These are phyloP conservation scores for Elsinoe australis DNA, from an alignment of 2,329 filamentous ascomycete genomes.

Conservation along the genomic window DNA sequence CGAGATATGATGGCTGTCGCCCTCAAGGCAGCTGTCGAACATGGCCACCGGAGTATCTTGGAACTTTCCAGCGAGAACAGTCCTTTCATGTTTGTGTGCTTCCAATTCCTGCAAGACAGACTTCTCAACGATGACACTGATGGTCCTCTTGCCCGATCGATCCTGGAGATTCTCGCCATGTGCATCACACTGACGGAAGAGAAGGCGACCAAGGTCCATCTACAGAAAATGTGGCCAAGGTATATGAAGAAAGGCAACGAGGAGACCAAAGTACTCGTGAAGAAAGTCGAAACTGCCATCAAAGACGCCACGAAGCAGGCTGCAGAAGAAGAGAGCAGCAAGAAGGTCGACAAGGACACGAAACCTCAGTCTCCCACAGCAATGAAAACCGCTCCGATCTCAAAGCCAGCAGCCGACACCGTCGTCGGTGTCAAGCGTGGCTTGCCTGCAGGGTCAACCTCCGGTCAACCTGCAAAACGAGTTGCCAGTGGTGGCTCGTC, in stretches of 20 bases:
- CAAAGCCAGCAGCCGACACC: constrained; percentile 22
- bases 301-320: constrained; percentile 39
- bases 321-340: constrained; percentile 27
- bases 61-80: constrained; percentile 33
- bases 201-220: constrained; percentile 55
- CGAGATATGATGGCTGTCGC: constrained; percentile 50
- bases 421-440: constrained; percentile 31
- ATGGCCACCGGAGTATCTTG: constrained; percentile 41
- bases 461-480: constrained; percentile 30
- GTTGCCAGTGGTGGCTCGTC: constrained; percentile 22
- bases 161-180: constrained; percentile 51
- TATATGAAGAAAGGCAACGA: constrained; percentile 59
- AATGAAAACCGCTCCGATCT: constrained; percentile 14
- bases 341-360: constrained; percentile 26
- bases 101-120: constrained; percentile 44
- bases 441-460: constrained; percentile 17
- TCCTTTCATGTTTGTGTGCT: constrained; percentile 39
- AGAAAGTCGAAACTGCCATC: constrained; percentile 40
- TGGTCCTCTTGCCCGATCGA: constrained; percentile 37
- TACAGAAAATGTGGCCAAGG: constrained; percentile 56
- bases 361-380: constrained; percentile 23
- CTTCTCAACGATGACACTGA: constrained; percentile 40
- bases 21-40: constrained; percentile 39
- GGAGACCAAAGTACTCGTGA: constrained; percentile 55
- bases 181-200: constrained; percentile 56